Percentiles rank a stretch among this genome's conserved stretches.
phyloP scores from a whole-genome alignment of 1,139 yeast genomes.

The Debaryomycetaceae sp. region DNA sequence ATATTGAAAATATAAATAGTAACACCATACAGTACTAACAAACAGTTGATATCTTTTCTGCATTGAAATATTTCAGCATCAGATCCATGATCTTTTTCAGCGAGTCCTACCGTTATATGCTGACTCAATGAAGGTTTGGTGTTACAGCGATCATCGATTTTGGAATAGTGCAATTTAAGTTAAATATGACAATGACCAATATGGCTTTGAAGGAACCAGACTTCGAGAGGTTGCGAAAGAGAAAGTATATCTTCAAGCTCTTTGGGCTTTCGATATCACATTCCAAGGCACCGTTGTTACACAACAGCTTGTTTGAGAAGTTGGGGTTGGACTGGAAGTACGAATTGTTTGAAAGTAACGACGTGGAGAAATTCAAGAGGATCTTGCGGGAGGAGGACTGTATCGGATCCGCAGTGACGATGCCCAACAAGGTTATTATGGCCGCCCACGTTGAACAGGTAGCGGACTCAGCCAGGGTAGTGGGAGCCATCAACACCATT shows the following conservation, averaged over 20 bases:
- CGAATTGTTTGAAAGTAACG: constrained; percentile 15
- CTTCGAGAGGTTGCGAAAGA: constrained; percentile 5
- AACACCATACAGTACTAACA: background rate
- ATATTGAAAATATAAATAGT: background rate
- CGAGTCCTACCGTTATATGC: too few relatives aligned
- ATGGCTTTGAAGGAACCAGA: background rate
- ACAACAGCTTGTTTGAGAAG: constrained; percentile 14
- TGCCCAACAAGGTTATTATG: constrained; percentile 26
- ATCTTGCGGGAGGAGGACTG: constrained; percentile 10
- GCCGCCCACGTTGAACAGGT: constrained; percentile 19
- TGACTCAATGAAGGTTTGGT: too few relatives aligned
- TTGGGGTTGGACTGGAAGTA: constrained; percentile 16
- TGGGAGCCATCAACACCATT: constrained; percentile 29
- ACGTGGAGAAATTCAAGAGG: constrained; percentile 14
- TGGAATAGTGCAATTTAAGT: background rate
- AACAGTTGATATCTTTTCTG: background rate
- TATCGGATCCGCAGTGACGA: constrained; percentile 26
- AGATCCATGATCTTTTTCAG: too few relatives aligned
- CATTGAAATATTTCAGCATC: too few relatives aligned
- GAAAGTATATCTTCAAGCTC: constrained; percentile 1
- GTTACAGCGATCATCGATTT: too few relatives aligned
- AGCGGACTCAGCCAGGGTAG: constrained; percentile 21
- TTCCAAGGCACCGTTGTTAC: constrained; percentile 19
- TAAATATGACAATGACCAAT: background rate
- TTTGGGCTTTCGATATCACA: constrained; percentile 13